These are phyloP conservation scores for Chrysoporthe cubensis DNA, from an alignment of 2,329 filamentous ascomycete genomes.

Conservation along the genomic window DNA sequence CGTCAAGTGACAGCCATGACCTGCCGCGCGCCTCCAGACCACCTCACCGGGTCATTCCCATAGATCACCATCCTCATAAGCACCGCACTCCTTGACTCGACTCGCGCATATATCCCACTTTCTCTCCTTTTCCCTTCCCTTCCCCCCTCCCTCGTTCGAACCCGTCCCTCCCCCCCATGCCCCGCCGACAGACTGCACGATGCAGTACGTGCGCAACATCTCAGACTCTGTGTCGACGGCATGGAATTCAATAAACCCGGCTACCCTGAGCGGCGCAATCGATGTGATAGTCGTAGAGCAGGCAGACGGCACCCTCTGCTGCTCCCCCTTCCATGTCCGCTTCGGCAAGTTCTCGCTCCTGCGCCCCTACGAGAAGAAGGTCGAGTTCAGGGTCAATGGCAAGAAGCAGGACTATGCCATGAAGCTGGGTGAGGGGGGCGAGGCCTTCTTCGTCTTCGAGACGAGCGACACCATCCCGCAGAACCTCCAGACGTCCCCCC, in stretches of 20 bases:
- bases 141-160: no score
- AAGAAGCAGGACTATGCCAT: slow-evolving; percentile 91
- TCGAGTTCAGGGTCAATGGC: slow-evolving; percentile 95
- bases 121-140: background rate
- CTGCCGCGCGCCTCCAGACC: background rate
- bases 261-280: slow-evolving; percentile 95
- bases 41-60: background rate
- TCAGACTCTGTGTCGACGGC: slow-evolving; percentile 96
- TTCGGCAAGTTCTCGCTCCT: slow-evolving; percentile 98
- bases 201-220: slow-evolving; percentile 98
- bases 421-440: slow-evolving; percentile 96
- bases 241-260: slow-evolving; percentile 99
- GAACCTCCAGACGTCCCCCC: slow-evolving; percentile 89
- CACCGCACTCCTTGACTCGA: background rate
- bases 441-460: slow-evolving; percentile 99
- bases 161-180: background rate
- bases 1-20: slow-evolving; percentile 8
- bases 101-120: background rate
- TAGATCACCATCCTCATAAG: slow-evolving; percentile 1
- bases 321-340: slow-evolving; percentile 97
- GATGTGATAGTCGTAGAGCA: slow-evolving; percentile 98
- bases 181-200: slow-evolving; percentile 41
- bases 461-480: slow-evolving; percentile 91
- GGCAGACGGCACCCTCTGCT: slow-evolving; percentile 85
- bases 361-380: slow-evolving; percentile 96